These are phyloP conservation scores for Cercospora sesami DNA, from an alignment of 2,329 filamentous ascomycete genomes.

Conservation along the genomic window DNA sequence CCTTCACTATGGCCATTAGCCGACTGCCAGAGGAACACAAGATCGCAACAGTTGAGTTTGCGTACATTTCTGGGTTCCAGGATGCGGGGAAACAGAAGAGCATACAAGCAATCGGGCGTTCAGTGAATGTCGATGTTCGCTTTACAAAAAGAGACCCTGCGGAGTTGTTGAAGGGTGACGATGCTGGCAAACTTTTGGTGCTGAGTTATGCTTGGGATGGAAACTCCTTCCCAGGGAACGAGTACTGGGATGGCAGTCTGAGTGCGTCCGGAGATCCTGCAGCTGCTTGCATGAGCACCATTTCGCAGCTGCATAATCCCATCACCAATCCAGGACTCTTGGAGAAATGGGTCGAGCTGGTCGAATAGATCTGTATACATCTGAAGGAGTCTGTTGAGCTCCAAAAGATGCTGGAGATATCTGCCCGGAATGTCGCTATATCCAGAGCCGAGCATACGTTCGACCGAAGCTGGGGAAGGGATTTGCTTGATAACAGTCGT, in stretches of 20 bases:
- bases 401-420: not conserved
- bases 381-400: not conserved
- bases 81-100: not conserved
- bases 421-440: not conserved
- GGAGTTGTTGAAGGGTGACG: constrained; percentile 28
- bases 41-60: constrained; percentile 36
- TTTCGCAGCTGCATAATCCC: constrained; percentile 39
- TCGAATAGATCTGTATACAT: not conserved
- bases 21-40: constrained; percentile 21
- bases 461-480: not conserved
- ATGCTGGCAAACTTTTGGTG: constrained; percentile 31
- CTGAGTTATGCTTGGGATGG: constrained; percentile 41
- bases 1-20: constrained; percentile 29
- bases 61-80: constrained; percentile 25
- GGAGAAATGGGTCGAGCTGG: constrained; percentile 17
- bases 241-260: constrained; percentile 38
- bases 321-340: constrained; percentile 32
- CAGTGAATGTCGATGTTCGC: constrained; percentile 27
- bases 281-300: constrained; percentile 39
- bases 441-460: not conserved
- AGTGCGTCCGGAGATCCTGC: constrained; percentile 37
- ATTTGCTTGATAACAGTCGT: not conserved
- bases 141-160: constrained; percentile 37
- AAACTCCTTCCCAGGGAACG: constrained; percentile 40
- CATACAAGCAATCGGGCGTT: not conserved